A percentile compares a stretch with the other conserved stretches of the same genome.
Conservation (phyloP, 2,329 filamentous ascomycete species). For the Dendrostoma leiphaemia region DNA sequence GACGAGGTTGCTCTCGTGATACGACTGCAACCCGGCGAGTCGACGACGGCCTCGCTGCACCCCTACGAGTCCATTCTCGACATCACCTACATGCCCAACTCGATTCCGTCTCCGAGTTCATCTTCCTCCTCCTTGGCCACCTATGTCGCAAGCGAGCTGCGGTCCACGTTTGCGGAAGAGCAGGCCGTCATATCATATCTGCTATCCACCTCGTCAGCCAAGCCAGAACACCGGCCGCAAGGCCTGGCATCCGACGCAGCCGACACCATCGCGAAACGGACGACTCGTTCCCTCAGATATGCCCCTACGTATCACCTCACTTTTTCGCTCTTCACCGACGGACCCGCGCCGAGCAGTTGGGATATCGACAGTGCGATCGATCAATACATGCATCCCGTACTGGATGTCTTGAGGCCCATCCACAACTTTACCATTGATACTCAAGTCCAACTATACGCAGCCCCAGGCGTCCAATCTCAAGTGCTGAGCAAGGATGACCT, state of each 20-base stretch:
- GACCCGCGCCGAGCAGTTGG: conserved; percentile 79
- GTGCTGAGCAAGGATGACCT: conserved; percentile 81
- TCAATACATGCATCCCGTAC: conserved; percentile 77
- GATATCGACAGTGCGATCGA: conserved; percentile 81
- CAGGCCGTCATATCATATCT: conserved; percentile 80
- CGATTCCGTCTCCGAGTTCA: conserved; percentile 64
- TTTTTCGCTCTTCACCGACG: conserved; percentile 89
- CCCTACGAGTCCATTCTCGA: conserved; percentile 70
- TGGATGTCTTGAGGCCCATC: conserved; percentile 76
- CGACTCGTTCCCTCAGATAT: conserved; percentile 84
- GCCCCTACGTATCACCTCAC: conserved; percentile 92
- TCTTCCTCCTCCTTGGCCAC: conserved; percentile 72
- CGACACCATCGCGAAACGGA: conserved; percentile 64
- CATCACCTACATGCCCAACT: conserved; percentile 71
- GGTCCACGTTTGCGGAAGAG: conserved; percentile 80
- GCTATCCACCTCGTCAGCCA: conserved; percentile 56
- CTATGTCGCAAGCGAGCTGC: conserved; percentile 76
- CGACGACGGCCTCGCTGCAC: conserved; percentile 62
- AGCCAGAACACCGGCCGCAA: conserved; percentile 37
- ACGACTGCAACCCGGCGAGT: conserved; percentile 63
- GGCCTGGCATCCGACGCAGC: conserved; percentile 49
- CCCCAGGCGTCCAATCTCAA: conserved; percentile 59
- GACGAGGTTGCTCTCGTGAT: conserved; percentile 65
- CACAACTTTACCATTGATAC: conserved; percentile 96
- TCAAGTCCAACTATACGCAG: conserved; percentile 93